Conservation (phyloP, 2,329 filamentous ascomycete species). For the Pseudocercospora eumusae region DNA sequence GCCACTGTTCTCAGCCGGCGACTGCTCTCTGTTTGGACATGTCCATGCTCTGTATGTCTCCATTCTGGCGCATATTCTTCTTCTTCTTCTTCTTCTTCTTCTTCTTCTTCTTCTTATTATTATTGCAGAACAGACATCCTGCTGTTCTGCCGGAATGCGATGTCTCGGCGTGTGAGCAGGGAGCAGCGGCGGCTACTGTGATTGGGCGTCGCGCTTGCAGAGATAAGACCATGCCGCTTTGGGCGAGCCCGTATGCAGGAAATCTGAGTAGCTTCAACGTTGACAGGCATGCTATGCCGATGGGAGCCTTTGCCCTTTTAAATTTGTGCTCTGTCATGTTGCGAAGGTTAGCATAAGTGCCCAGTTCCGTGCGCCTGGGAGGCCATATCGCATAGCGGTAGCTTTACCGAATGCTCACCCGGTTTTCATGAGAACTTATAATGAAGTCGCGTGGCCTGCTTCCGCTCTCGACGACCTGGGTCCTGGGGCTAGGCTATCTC, state of each 20-base stretch:
- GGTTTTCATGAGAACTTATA: no score
- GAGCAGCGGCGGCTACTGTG: no score
- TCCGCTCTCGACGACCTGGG: background rate
- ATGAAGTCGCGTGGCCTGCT: background rate
- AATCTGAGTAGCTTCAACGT: background rate
- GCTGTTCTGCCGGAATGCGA: background rate
- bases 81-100: no score
- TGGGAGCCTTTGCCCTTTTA: background rate
- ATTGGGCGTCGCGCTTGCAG: background rate
- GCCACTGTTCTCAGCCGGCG: background rate
- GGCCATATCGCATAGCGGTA: background rate
- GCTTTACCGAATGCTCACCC: background rate
- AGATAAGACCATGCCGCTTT: constrained; percentile 10
- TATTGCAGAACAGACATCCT: no score
- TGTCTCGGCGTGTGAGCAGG: background rate
- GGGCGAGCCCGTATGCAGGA: background rate
- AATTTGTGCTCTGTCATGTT: background rate
- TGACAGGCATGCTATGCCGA: constrained; percentile 5
- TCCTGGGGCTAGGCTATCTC: no score
- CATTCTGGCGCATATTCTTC: no score
- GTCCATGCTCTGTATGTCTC: no score
- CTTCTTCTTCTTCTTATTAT: no score
- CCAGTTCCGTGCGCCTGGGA: background rate
- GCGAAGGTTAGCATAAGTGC: background rate
- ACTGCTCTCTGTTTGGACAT: no score